Evolutionary conservation across 345 rosid genomes (phyloP).

Genomic region (Erucastrum elatum): DNA sequence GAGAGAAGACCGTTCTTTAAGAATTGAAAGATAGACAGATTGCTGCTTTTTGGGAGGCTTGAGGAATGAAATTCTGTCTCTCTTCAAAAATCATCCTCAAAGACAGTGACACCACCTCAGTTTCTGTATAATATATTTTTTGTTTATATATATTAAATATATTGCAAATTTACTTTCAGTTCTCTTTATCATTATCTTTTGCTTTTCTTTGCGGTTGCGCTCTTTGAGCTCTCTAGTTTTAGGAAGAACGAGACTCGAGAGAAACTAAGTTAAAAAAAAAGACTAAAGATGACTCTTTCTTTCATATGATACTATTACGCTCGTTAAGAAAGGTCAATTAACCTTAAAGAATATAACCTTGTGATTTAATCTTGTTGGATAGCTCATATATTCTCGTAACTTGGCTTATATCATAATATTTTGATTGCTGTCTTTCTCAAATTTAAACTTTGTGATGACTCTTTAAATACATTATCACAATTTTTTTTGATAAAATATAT

Average conservation of each 20-base stretch:
- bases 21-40: conserved; percentile 57
- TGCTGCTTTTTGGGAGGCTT: conserved; percentile 54
- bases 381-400: background rate
- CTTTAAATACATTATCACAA: background rate
- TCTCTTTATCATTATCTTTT: conserved; percentile 32
- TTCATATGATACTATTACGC: conserved; percentile 12
- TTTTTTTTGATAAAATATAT: background rate
- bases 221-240: conserved; percentile 23
- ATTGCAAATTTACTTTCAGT: conserved; percentile 25
- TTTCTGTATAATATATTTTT: conserved; percentile 33
- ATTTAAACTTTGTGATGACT: background rate
- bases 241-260: conserved; percentile 30
- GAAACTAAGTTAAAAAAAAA: background rate
- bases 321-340: background rate
- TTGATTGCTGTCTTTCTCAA: conserved; percentile 1
- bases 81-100: conserved; percentile 66
- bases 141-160: background rate
- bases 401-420: background rate
- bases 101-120: conserved; percentile 35
- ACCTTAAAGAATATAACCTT: background rate
- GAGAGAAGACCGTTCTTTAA: conserved; percentile 45
- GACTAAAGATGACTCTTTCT: conserved; percentile 1
- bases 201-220: conserved; percentile 34
- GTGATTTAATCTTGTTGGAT: background rate
- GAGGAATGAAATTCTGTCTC: conserved; percentile 77